A percentile compares a stretch with the other conserved stretches of the same genome.
Conservation (phyloP, 768 basidiomycete species). For the Boletales sp. region DNA sequence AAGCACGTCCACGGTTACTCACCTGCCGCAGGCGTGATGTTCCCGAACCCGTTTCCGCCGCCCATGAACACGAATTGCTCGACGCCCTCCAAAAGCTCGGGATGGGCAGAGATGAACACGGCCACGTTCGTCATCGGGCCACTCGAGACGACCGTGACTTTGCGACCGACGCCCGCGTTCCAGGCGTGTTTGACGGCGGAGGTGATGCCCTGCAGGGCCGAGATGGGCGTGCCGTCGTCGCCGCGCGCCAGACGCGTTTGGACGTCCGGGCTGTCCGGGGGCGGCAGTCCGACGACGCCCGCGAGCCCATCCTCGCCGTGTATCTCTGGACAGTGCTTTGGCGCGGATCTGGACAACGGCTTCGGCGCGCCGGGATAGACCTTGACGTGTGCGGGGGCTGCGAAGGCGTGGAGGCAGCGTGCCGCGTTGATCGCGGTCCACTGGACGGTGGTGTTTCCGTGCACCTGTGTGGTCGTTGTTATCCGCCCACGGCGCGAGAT, state of each 20-base stretch:
- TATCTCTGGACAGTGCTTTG: conserved; percentile 69
- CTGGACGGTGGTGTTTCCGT: conserved; percentile 70
- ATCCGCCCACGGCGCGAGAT: background rate
- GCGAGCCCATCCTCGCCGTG: conserved; percentile 82
- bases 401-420: conserved; percentile 72
- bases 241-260: conserved; percentile 44
- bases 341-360: conserved; percentile 57
- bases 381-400: conserved; percentile 50
- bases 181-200: conserved; percentile 49
- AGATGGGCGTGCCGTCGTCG: conserved; percentile 38
- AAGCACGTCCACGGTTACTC: conserved; percentile 1
- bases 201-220: conserved; percentile 71
- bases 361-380: conserved; percentile 68
- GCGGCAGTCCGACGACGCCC: conserved; percentile 76
- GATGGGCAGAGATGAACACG: conserved; percentile 58
- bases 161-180: conserved; percentile 54
- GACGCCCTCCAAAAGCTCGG: conserved; percentile 46
- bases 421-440: conserved; percentile 72
- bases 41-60: conserved; percentile 83
- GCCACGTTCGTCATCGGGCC: conserved; percentile 87
- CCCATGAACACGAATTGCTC: conserved; percentile 74
- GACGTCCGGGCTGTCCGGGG: conserved; percentile 45
- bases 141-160: conserved; percentile 68
- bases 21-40: conserved; percentile 74
- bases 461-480: conserved; percentile 46